A percentile compares a stretch with the other conserved stretches of the same genome.
phyloP scores from a whole-genome alignment of 208 protist genomes.

The Leishmania amazonensis region DNA sequence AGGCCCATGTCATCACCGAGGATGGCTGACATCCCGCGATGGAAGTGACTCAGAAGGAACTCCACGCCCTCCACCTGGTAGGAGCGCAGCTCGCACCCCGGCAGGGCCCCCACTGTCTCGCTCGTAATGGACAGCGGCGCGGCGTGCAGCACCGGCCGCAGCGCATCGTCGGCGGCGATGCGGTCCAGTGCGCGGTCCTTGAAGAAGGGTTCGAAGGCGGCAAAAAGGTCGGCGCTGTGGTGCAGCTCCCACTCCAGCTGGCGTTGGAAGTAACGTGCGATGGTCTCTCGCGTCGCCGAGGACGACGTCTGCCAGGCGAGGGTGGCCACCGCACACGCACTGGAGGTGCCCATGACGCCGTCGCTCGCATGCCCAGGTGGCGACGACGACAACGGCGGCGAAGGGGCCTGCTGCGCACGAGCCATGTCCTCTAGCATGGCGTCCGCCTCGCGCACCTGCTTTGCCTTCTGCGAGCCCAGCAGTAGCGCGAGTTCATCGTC shows the following conservation, averaged over 20 bases:
- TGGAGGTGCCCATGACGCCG: not conserved
- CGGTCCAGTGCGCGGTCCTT: conserved; percentile 47
- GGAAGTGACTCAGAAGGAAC: conserved; percentile 92
- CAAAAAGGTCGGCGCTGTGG: conserved; percentile 40
- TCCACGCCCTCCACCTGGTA: conserved; percentile 98
- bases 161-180: conserved; percentile 28
- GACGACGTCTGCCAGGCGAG: conserved; percentile 61
- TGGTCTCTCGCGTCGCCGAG: conserved; percentile 28
- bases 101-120: conserved; percentile 29
- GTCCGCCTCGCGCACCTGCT: conserved; percentile 36
- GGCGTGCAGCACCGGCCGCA: conserved; percentile 42
- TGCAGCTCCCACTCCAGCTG: conserved; percentile 77
- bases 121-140: conserved; percentile 29
- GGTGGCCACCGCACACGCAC: conserved; percentile 33
- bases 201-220: conserved; percentile 81
- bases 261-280: conserved; percentile 53
- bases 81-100: conserved; percentile 73
- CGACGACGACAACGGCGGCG: conserved; percentile 3
- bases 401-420: conserved; percentile 6
- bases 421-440: conserved; percentile 15
- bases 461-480: conserved; percentile 60
- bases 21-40: conserved; percentile 87
- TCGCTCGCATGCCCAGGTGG: not conserved
- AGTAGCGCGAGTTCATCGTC: conserved; percentile 81
- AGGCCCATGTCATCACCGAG: conserved; percentile 98